These are phyloP conservation scores for Murraya koenigii DNA, from an alignment of 345 rosid species.

Conservation along the genomic window DNA sequence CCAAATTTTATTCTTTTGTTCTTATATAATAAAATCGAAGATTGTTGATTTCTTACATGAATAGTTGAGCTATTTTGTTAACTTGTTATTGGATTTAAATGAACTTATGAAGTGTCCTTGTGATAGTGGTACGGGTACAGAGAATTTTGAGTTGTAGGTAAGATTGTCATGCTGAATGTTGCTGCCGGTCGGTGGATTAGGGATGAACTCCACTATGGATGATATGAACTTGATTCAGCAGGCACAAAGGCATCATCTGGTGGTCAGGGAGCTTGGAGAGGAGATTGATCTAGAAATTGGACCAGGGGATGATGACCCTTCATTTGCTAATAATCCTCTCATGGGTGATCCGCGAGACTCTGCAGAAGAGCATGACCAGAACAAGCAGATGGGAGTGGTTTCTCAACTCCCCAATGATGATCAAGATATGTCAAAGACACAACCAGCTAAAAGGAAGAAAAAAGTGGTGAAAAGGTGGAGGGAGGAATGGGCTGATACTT, in stretches of 20 bases:
- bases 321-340: slow-evolving; percentile 75
- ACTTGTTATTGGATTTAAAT: not conserved
- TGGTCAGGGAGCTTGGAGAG: slow-evolving; percentile 90
- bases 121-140: slow-evolving; percentile 16
- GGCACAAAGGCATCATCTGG: slow-evolving; percentile 92
- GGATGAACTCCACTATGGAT: slow-evolving; percentile 94
- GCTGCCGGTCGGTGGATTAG: slow-evolving; percentile 68
- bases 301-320: slow-evolving; percentile 83
- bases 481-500: slow-evolving; percentile 99
- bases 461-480: slow-evolving; percentile 99
- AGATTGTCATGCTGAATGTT: slow-evolving; percentile 93
- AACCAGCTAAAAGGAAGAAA: slow-evolving; percentile 81
- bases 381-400: slow-evolving; percentile 70
- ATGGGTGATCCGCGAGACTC: slow-evolving; percentile 68
- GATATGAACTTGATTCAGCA: slow-evolving; percentile 96
- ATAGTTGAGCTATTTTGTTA: slow-evolving; percentile 2
- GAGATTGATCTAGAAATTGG: slow-evolving; percentile 98
- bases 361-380: slow-evolving; percentile 76
- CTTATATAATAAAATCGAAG: not conserved
- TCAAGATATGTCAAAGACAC: slow-evolving; percentile 65
- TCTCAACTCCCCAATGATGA: slow-evolving; percentile 68
- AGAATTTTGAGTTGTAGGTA: slow-evolving; percentile 31
- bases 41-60: not conserved
- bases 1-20: not conserved
- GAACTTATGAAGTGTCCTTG: slow-evolving; percentile 15